Base-by-base conservation (phyloP, 225 moss, liverwort and hornwort species). In the Antitrichia curtipendula region DNA sequence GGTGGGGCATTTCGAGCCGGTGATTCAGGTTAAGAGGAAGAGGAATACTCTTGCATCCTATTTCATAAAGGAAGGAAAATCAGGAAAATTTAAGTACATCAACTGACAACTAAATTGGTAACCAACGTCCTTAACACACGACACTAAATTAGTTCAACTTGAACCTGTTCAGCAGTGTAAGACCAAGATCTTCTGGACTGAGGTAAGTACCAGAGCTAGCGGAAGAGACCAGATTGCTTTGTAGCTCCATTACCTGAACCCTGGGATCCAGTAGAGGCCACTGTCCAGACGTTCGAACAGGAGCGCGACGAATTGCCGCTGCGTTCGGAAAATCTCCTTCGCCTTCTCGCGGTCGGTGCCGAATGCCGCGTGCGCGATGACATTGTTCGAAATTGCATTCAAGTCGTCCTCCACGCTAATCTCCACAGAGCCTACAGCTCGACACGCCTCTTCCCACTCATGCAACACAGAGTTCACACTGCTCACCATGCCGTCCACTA, bases 191-290 rank as follows among this genome's bases (percentile, higher is more conserved):
- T 4, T 15, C 14, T 43, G 61, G 63, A 63, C 47, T 11, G 43
- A 49, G 23, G 62, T 31, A 18, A 27, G 38, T 68, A 27, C 19
- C 19, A 68, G 28, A 29, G 31, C 32, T 28, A 40, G 27, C 56
- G 57, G 64, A 65, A 8, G 16, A 17, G 36, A 32, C 32, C 17
- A 56, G 54, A 56, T 74, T 34, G 56, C 36, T 15, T 28, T 28
- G 31, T 24, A 8, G n/a, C 18, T 82, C 17, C 16, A 25, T 50
- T 62, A 93, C 93, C 88, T 82, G 5, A 88, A 91, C 56, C 93
- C 93, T 45, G 93, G 93, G 56, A 93, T 85, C 93, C 93, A 93
- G 75, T 86, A 88, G 31, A 81, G 81, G 16, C 89, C 89, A 47
- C 85, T 90, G 32, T 62, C 23, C 77, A 93, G 57, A 23, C 63